Evolutionary conservation across 805 yeast genomes (phyloP).

Genomic region (Wickerhamiella vanderwaltii): DNA sequence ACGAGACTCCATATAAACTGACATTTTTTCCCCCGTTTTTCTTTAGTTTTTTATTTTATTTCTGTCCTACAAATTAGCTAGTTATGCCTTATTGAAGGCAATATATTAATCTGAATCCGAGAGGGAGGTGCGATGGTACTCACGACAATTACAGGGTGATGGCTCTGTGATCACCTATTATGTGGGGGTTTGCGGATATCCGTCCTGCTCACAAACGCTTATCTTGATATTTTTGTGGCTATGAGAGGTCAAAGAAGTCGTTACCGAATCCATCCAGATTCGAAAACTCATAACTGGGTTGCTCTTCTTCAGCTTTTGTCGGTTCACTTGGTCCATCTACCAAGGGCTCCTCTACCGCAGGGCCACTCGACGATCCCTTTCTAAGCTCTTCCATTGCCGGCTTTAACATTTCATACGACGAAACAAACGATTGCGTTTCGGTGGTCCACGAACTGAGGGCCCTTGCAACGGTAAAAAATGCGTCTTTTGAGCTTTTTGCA

Average conservation of each 20-base stretch:
- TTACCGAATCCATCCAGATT: constrained; percentile 3
- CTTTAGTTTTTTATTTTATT: too few species aligned
- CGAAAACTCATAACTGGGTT: not conserved
- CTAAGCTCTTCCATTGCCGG: not conserved
- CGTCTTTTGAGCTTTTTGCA: not conserved
- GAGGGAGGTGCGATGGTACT: not conserved
- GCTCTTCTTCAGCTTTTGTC: not conserved
- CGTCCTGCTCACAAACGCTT: not conserved
- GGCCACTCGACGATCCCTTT: too few species aligned
- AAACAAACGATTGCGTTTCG: constrained; percentile 2
- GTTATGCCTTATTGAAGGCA: too few species aligned
- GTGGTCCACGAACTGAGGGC: constrained; percentile 9
- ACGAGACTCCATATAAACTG: too few species aligned
- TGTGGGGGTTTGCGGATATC: too few species aligned
- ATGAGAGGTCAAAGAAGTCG: constrained; percentile 9
- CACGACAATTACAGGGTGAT: not conserved
- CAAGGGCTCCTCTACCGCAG: not conserved
- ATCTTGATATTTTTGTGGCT: not conserved
- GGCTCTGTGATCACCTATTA: too few species aligned
- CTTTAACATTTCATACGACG: constrained; percentile 4
- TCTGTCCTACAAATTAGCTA: too few species aligned
- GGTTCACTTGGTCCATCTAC: not conserved
- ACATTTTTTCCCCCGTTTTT: too few species aligned
- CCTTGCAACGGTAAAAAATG: constrained; percentile 3
- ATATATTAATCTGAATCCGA: too few species aligned